Conservation (phyloP, 2,329 filamentous ascomycete genomes). For the Coniosporium tulheliwenetii region DNA sequence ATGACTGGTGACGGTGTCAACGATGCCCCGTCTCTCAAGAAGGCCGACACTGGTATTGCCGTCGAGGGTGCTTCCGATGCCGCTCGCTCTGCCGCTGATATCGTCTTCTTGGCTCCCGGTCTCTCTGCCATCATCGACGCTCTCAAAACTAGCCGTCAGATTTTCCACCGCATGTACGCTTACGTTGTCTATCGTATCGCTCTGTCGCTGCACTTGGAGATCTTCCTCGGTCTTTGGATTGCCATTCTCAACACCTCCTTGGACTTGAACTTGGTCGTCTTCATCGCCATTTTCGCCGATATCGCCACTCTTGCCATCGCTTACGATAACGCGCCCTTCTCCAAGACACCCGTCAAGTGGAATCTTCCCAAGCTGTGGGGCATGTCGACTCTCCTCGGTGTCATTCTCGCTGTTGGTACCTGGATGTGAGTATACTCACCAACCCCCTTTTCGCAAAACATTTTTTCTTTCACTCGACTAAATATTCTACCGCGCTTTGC, state of each 20-base stretch:
- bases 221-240: constrained; percentile 86
- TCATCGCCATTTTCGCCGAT: constrained; percentile 90
- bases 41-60: constrained; percentile 91
- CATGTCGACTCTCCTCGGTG: constrained; percentile 71
- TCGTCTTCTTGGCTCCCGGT: constrained; percentile 83
- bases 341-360: constrained; percentile 80
- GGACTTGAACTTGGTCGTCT: constrained; percentile 77
- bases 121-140: constrained; percentile 86
- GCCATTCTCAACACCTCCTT: constrained; percentile 71
- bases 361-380: constrained; percentile 90
- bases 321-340: constrained; percentile 84
- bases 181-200: constrained; percentile 95
- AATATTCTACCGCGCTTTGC: too few species aligned
- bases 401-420: constrained; percentile 67
- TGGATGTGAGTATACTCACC: constrained; percentile 41
- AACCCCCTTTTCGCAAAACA: too few species aligned
- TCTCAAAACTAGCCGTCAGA: constrained; percentile 82
- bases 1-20: constrained; percentile 97
- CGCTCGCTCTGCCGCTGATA: constrained; percentile 80
- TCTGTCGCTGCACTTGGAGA: constrained; percentile 76
- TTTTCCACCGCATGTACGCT: constrained; percentile 94
- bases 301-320: constrained; percentile 84
- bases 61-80: constrained; percentile 86
- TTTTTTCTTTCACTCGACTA: too few species aligned
- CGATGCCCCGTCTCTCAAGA: constrained; percentile 83